Base-by-base conservation (phyloP, 2,329 filamentous ascomycete species). In the Purpureocillium takamizusanense region DNA sequence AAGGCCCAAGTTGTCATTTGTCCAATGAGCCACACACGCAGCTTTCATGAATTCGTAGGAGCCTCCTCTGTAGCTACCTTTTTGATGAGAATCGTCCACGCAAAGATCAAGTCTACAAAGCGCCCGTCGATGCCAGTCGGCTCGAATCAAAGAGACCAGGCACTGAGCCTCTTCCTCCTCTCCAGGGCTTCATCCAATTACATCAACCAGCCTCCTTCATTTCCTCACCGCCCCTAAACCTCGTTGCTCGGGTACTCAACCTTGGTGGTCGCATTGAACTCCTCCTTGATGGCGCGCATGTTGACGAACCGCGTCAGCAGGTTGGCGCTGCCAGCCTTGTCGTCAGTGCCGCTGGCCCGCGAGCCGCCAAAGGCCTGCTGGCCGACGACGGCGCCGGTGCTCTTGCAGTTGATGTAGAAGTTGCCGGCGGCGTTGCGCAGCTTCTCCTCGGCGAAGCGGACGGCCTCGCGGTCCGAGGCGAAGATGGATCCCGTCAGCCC, bases 391-490 rank as follows among this genome's bases (percentile, higher is more conserved):
- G 81, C 80, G 30, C 80, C 81, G 2, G 81, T 85, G 59, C 76
- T 81, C 74, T 89, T 89, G 68, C 81, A 84, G 66, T 89, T 90
- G 63, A 90, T 72, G 65, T 90, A 90, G 59, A 89, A 89, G 67
- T 90, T 90, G 31, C 85, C 85, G 1, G 85, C 84, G 0, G 81
- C 67, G 55, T 88, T 78, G 46, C 83, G 70, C 38, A 90, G 69
- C 43, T 70, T 73, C 49, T 87, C 76, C 59, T 88, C 83, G 0
- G 83, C 85, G 40, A 70, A 70, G 17, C 79, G 72, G 42, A 88
- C 65, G 12, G 72, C 80, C 34, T 70, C 62, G 31, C 85, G 69
- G 59, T 88, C 83, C 40, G 70, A 62, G 9, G 85, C 82, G 57
- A 90, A 90, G 39, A 90, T 69, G 42, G 83, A 74, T 10, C 85